These are phyloP conservation scores for Fonsecaea monophora DNA, from an alignment of 2,329 filamentous ascomycete species.

Conservation along the genomic window DNA sequence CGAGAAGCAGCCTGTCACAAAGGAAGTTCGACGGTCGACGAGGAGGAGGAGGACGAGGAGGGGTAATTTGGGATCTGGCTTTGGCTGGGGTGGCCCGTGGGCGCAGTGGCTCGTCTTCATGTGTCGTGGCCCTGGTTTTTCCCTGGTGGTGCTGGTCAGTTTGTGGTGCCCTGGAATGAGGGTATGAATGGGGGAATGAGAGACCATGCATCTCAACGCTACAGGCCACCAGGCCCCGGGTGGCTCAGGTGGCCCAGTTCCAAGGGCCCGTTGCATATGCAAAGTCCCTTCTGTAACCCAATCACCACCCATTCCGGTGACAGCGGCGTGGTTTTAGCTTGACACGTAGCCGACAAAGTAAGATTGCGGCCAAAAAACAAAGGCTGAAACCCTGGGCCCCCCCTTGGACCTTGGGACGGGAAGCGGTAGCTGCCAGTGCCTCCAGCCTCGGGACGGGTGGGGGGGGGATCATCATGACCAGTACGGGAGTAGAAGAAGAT, in stretches of 20 bases:
- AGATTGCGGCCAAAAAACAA: slow-evolving; percentile 31
- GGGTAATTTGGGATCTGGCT: slow-evolving; percentile 18
- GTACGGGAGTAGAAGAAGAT: neutral
- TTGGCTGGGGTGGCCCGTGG: slow-evolving; percentile 12
- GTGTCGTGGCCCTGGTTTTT: slow-evolving; percentile 28
- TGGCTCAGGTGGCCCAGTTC: slow-evolving; percentile 10
- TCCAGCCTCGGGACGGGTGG: slow-evolving; percentile 4
- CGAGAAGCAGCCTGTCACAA: slow-evolving; percentile 28
- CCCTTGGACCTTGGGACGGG: neutral
- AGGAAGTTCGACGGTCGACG: slow-evolving; percentile 7
- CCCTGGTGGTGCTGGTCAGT: too few species aligned
- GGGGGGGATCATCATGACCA: neutral
- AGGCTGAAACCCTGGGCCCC: slow-evolving; percentile 19
- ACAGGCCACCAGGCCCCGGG: slow-evolving; percentile 3
- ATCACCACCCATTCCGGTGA: slow-evolving; percentile 10
- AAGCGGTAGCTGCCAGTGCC: neutral
- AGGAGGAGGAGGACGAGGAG: slow-evolving; percentile 16
- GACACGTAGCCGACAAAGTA: slow-evolving; percentile 27
- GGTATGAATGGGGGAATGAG: neutral
- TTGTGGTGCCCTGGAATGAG: too few species aligned
- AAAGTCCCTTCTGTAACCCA: slow-evolving; percentile 33
- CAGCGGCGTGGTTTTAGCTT: slow-evolving; percentile 23
- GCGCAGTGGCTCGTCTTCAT: slow-evolving; percentile 24
- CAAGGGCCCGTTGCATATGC: slow-evolving; percentile 31
- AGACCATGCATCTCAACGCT: slow-evolving; percentile 33